phyloP scores from a whole-genome alignment of 2,329 filamentous ascomycete genomes.

The Zelopaecilomyces penicillatus region DNA sequence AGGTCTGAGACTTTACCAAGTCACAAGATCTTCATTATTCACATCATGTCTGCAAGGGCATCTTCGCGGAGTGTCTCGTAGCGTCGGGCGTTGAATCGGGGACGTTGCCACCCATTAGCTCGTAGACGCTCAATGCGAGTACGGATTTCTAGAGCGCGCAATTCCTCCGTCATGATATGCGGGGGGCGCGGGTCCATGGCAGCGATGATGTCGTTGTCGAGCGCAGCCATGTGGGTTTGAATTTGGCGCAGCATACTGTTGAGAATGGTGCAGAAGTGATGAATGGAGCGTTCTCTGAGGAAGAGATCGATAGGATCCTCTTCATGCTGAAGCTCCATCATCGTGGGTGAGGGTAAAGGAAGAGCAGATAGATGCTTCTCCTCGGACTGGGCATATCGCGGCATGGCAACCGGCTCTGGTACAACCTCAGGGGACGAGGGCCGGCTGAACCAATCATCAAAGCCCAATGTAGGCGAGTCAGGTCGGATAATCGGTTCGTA shows the following conservation, averaged over 20 bases:
- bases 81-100: conserved; percentile 43
- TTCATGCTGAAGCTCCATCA: conserved; percentile 9
- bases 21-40: conserved; percentile 4
- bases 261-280: conserved; percentile 42
- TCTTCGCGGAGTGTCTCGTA: conserved; percentile 46
- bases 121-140: conserved; percentile 47
- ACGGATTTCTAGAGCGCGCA: conserved; percentile 33
- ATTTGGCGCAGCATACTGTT: conserved; percentile 41
- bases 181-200: conserved; percentile 15
- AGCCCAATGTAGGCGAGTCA: conserved; percentile 52
- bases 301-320: conserved; percentile 24
- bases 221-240: conserved; percentile 35
- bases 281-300: conserved; percentile 34
- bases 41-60: conserved; percentile 41
- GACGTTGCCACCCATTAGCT: conserved; percentile 46
- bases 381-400: conserved; percentile 3
- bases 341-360: conserved; percentile 6
- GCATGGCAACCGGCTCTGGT: conserved; percentile 13
- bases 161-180: conserved; percentile 22
- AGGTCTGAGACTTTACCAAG: neutral
- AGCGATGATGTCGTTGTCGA: conserved; percentile 32
- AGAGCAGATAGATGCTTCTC: conserved; percentile 3
- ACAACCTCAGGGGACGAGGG: conserved; percentile 16
- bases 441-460: conserved; percentile 34
- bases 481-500: conserved; percentile 44